These are phyloP conservation scores for Leccinum aurantiacum DNA, from an alignment of 768 basidiomycete genomes.

Conservation along the genomic window DNA sequence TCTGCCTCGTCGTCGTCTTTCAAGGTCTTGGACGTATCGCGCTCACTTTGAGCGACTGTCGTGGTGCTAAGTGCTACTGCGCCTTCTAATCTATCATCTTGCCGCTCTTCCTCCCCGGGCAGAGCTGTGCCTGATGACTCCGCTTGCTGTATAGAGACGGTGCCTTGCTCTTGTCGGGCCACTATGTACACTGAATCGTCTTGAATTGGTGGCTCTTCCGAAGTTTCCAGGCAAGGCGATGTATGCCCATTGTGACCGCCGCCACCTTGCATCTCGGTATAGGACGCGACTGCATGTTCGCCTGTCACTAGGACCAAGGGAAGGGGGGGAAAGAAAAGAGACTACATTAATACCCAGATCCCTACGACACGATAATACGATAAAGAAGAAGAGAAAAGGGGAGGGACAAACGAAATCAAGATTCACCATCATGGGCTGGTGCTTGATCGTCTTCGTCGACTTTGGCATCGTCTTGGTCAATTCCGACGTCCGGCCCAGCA, in stretches of 20 bases:
- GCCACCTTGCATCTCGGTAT: conserved; percentile 17
- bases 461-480: conserved; percentile 18
- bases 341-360: conserved; percentile 33
- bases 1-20: conserved; percentile 12
- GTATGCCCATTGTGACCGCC: conserved; percentile 2
- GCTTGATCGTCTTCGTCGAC: conserved; percentile 17
- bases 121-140: not conserved
- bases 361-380: conserved; percentile 25
- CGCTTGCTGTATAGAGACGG: conserved; percentile 2
- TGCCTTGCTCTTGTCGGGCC: conserved; percentile 6
- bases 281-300: conserved; percentile 15
- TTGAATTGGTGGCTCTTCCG: conserved; percentile 11
- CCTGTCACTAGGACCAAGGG: conserved; percentile 22
- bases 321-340: not conserved
- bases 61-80: not conserved
- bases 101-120: not conserved
- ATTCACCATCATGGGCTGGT: conserved; percentile 42
- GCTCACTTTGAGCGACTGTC: conserved; percentile 4
- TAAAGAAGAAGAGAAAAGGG: conserved; percentile 15
- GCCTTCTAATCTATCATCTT: not conserved
- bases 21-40: not conserved
- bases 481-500: conserved; percentile 16
- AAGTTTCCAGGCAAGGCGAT: not conserved
- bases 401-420: conserved; percentile 30
- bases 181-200: not conserved